Base-by-base conservation (phyloP, 768 basidiomycete species). In the Leccinum fibrillosum region DNA sequence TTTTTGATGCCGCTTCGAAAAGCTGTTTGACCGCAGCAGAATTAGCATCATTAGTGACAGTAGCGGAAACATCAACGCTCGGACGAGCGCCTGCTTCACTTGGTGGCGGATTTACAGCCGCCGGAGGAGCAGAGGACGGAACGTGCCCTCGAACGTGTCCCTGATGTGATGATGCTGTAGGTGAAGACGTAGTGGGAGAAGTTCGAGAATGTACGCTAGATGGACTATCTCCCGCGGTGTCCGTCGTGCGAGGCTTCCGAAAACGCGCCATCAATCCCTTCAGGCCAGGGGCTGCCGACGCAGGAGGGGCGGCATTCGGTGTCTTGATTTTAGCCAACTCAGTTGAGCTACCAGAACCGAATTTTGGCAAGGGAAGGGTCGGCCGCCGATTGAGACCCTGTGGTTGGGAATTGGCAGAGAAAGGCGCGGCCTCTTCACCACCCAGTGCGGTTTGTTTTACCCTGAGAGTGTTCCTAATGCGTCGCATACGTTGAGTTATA, bases 241-340 rank as follows among this genome's bases (percentile, higher is more conserved):
- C 72, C 44, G 59, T 26, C 23, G 69, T 61, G 48, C 74, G 74
- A 37, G 73, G 68, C 57, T 64, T 76, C 37, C 89, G 81, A 69
- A 92, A 89, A 30, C 88, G 84, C 28, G 89, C 83, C 82, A 93
- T 91, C 71, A 93, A 86, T 13, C 90, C 86, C 70, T 84, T 89
- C 25, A 92, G 66, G 21, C 89, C 86, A 34, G 90, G 90, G 19
- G 85, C 79, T 26, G 88, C 82, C 21, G 86, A 84, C 4, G 88
- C 82, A 63, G 88, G 85, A n/a, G 88, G 86, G 59, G 81, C 83
- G 2, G 83, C 72, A 30, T 82, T 70, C 19, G 82, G 72, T 3
- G 82, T 77, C 67, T 84, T 88, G 59, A 81, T 79, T 62, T 83
- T 78, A 23, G 72, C 74, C 17, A 75, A 64, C 51, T 89, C 88